Percentiles rank a stretch among this genome's conserved stretches.
These are phyloP conservation scores for Magnusiomyces paraingens DNA, from an alignment of 1,139 yeast genomes.

Conservation along the genomic window DNA sequence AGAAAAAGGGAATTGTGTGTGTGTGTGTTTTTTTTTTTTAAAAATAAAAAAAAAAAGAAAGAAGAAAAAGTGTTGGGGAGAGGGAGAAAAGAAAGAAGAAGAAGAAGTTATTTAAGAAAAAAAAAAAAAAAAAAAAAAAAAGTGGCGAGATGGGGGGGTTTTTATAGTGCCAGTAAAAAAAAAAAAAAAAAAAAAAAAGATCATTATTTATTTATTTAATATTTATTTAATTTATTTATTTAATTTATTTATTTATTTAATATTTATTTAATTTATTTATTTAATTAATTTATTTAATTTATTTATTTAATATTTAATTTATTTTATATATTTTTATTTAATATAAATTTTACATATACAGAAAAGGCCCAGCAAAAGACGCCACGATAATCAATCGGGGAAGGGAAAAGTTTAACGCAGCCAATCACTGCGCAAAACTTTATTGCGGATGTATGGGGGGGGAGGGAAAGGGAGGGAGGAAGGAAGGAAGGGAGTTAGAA, in stretches of 20 bases:
- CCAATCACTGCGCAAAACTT: not conserved
- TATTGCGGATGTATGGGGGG: not conserved
- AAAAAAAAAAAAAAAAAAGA: too few relatives aligned
- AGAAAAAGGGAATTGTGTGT: not conserved
- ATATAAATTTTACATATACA: too few relatives aligned
- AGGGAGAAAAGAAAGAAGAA: not conserved
- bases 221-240: too few relatives aligned
- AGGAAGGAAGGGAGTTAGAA: too few relatives aligned
- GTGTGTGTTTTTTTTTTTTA: not conserved
- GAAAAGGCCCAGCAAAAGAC: too few relatives aligned
- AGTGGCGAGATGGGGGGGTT: slow-evolving; percentile 5
- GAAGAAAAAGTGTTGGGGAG: not conserved
- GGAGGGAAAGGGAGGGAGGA: too few relatives aligned
- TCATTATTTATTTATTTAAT: not conserved
- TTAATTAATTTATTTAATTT: too few relatives aligned
- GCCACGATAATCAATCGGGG: not conserved
- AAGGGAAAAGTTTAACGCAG: not conserved
- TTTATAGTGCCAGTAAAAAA: not conserved
- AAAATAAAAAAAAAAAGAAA: too few relatives aligned
- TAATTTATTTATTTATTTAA: too few relatives aligned
- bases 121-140: not conserved
- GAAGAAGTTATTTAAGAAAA: not conserved
- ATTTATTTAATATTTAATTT: too few relatives aligned
- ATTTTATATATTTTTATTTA: too few relatives aligned
- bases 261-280: too few relatives aligned